phyloP scores from a whole-genome alignment of 352 stramenopile species.

The Peronospora belbahrii region DNA sequence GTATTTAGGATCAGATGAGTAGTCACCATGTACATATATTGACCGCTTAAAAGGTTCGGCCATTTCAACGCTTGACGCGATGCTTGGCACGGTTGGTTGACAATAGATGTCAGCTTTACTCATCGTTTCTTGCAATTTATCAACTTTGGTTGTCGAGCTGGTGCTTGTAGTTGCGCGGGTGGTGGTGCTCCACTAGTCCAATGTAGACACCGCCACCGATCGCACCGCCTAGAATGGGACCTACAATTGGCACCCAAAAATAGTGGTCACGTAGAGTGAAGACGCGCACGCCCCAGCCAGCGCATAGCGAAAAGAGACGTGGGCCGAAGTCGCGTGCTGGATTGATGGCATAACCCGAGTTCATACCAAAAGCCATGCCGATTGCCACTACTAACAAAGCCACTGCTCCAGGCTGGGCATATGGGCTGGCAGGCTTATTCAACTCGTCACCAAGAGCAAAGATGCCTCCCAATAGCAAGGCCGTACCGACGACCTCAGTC shows the following conservation, averaged over 20 bases:
- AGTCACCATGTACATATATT: no score
- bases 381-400: conserved; percentile 52
- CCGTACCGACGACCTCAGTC: conserved; percentile 55
- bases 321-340: conserved; percentile 48
- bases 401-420: conserved; percentile 33
- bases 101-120: neutral
- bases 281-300: conserved; percentile 34
- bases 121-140: neutral
- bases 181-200: conserved; percentile 36
- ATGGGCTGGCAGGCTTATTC: conserved; percentile 47
- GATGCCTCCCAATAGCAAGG: conserved; percentile 52
- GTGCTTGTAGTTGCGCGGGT: conserved; percentile 42
- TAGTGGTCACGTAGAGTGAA: conserved; percentile 37
- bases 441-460: conserved; percentile 47
- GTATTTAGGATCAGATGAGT: no score
- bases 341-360: conserved; percentile 68
- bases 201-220: conserved; percentile 37
- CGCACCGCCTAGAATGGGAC: conserved; percentile 33
- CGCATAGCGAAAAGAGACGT: conserved; percentile 34
- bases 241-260: conserved; percentile 60
- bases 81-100: neutral
- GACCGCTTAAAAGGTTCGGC: no score
- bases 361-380: conserved; percentile 67
- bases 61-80: neutral
- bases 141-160: conserved; percentile 6